These are phyloP conservation scores for Teratosphaeria destructans DNA, from an alignment of 2,329 filamentous ascomycete species.

Conservation along the genomic window DNA sequence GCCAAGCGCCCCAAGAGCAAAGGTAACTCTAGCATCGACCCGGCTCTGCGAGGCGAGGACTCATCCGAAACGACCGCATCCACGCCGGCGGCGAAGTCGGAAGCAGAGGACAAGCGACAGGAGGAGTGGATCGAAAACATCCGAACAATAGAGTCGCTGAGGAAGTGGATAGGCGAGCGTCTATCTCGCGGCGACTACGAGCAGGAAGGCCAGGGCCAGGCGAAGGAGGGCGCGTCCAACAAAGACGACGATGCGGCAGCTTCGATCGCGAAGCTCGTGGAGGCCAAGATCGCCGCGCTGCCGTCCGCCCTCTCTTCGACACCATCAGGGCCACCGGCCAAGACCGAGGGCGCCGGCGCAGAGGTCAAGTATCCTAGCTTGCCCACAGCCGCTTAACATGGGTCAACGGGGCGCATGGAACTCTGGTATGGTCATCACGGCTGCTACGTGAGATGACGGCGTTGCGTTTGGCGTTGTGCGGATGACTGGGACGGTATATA, in stretches of 20 bases:
- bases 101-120: conserved; percentile 36
- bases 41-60: conserved; percentile 26
- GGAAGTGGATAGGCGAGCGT: conserved; percentile 46
- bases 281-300: conserved; percentile 4
- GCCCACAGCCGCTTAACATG: background rate
- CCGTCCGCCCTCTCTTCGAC: background rate
- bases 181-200: conserved; percentile 44
- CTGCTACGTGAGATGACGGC: background rate
- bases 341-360: background rate
- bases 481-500: background rate
- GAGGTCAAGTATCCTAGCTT: conserved; percentile 9
- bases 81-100: conserved; percentile 18
- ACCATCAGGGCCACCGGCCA: background rate
- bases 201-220: conserved; percentile 16
- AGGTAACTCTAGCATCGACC: conserved; percentile 25
- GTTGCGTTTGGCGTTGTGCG: background rate
- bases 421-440: background rate
- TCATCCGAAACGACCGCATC: conserved; percentile 17
- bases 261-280: conserved; percentile 4
- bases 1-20: conserved; percentile 20
- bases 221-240: background rate
- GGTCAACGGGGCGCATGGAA: background rate
- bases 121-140: conserved; percentile 54
- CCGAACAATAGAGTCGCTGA: conserved; percentile 51
- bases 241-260: conserved; percentile 1